Evolutionary conservation across 208 protist genomes (phyloP).

Genomic region (Acanthamoeba triangularis): DNA sequence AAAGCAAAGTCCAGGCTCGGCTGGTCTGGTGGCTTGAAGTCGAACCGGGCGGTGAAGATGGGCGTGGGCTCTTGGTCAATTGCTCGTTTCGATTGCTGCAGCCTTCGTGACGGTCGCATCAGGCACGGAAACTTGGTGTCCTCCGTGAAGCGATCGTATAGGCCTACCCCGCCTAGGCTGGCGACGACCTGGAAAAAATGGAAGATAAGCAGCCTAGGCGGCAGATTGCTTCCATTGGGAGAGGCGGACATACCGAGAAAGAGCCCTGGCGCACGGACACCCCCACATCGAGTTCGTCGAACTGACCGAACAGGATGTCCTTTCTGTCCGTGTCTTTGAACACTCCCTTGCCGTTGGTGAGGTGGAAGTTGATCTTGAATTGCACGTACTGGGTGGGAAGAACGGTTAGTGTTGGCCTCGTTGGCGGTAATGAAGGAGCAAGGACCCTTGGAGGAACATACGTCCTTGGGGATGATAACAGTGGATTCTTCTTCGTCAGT

Average conservation of each 20-base stretch:
- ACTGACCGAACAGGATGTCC: constrained; percentile 59
- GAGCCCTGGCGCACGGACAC: constrained; percentile 52
- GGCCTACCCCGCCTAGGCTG: constrained; percentile 22
- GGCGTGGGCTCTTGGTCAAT: not conserved
- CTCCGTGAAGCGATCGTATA: constrained; percentile 31
- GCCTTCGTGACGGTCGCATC: not conserved
- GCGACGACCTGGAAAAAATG: not conserved
- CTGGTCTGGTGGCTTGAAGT: constrained; percentile 64
- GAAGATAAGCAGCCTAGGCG: not conserved
- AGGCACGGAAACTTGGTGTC: constrained; percentile 71
- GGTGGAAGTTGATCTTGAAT: constrained; percentile 70
- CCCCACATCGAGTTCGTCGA: constrained; percentile 67
- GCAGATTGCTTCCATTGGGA: not conserved
- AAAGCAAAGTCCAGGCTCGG: constrained; percentile 71
- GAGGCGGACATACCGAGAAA: not conserved
- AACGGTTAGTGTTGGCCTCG: not conserved
- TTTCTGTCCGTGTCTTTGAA: constrained; percentile 28
- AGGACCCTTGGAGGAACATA: not conserved
- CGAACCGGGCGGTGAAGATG: constrained; percentile 55
- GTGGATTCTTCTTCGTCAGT: constrained; percentile 36
- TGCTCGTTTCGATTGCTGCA: not conserved
- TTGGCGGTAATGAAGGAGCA: not conserved
- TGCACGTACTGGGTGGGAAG: constrained; percentile 9
- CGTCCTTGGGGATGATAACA: constrained; percentile 50
- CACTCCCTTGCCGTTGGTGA: constrained; percentile 39